Percentiles rank a stretch among this genome's conserved stretches.
Conservation (phyloP, 164 flowering plant genomes). For the Sedum album region DNA sequence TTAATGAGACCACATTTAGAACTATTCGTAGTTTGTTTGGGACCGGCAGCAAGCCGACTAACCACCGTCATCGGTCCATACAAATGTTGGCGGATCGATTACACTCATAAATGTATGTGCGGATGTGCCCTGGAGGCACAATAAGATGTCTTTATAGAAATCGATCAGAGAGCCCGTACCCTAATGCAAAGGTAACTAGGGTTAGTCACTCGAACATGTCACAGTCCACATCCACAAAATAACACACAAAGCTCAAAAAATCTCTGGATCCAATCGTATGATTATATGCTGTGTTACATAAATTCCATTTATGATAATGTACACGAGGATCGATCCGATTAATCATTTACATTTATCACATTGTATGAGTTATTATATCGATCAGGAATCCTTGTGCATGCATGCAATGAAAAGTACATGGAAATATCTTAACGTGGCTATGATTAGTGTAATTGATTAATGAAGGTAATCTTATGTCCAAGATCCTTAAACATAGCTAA, state of each 20-base stretch:
- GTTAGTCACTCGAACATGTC: background rate
- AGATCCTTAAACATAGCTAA: background rate
- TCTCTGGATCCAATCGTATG: background rate
- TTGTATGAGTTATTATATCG: background rate
- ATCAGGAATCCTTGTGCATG: background rate
- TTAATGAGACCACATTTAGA: background rate
- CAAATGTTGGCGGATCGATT: background rate
- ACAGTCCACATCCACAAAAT: background rate
- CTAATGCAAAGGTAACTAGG: constrained; percentile 1
- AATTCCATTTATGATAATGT: background rate
- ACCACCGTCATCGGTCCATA: background rate
- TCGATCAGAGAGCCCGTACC: background rate
- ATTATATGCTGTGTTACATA: background rate
- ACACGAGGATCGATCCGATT: background rate
- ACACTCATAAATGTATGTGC: background rate
- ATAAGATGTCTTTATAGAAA: background rate
- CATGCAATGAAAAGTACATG: background rate
- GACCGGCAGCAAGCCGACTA: background rate
- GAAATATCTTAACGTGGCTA: background rate
- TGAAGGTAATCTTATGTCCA: constrained; percentile 1
- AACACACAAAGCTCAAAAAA: background rate
- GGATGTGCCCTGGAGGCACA: background rate
- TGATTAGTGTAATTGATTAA: background rate
- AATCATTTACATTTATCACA: background rate
- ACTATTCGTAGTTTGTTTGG: background rate